Evolutionary conservation across 2,329 filamentous ascomycete genomes (phyloP).

Genomic region (Sclerotinia glacialis): DNA sequence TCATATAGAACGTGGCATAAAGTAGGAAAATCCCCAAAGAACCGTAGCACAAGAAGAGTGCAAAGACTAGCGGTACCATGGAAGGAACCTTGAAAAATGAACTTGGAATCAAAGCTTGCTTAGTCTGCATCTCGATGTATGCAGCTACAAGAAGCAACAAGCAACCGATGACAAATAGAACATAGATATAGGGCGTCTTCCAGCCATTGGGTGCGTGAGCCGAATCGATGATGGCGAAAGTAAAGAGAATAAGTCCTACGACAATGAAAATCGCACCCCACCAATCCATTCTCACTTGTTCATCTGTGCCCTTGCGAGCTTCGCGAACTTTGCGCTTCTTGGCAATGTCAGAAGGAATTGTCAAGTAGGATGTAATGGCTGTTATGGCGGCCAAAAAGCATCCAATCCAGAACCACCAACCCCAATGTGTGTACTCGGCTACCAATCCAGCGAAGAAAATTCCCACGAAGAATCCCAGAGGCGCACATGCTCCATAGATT

Average conservation of each 20-base stretch:
- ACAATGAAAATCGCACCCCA: constrained; percentile 59
- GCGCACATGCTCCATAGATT: constrained; percentile 55
- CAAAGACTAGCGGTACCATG: constrained; percentile 61
- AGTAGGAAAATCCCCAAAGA: constrained; percentile 66
- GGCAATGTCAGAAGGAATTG: constrained; percentile 49
- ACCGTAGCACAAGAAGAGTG: constrained; percentile 66
- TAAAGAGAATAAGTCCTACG: constrained; percentile 63
- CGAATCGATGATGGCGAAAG: constrained; percentile 73
- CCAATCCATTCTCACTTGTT: constrained; percentile 65
- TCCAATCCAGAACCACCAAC: constrained; percentile 69
- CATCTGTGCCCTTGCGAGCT: constrained; percentile 6
- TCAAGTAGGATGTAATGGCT: constrained; percentile 46
- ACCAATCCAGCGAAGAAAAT: constrained; percentile 64
- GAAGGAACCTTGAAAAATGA: constrained; percentile 68
- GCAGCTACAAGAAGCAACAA: constrained; percentile 58
- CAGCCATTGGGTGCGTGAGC: constrained; percentile 67
- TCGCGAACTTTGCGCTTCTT: constrained; percentile 37
- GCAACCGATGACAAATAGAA: constrained; percentile 61
- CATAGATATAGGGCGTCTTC: constrained; percentile 69
- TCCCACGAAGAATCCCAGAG: constrained; percentile 56
- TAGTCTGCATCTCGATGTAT: constrained; percentile 68
- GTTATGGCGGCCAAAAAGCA: constrained; percentile 51
- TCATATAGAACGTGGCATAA: constrained; percentile 65
- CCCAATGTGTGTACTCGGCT: constrained; percentile 58
- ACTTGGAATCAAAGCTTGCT: constrained; percentile 65